Percentiles rank a stretch among this genome's conserved stretches.
phyloP scores from a whole-genome alignment of 176 grass and related monocot genomes.

The Echinochloa phyllopogon region DNA sequence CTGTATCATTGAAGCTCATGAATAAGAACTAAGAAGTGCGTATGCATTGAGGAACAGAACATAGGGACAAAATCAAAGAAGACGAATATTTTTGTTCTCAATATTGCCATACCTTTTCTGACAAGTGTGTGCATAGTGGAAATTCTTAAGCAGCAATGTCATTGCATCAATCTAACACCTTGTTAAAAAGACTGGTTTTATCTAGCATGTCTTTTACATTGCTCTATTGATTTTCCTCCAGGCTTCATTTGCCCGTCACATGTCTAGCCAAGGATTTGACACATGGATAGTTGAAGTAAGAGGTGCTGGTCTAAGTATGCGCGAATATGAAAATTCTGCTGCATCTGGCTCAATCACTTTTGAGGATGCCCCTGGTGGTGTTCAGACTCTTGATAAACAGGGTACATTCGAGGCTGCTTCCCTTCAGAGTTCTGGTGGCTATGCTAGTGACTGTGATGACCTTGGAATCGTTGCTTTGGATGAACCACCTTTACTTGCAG shows the following conservation, averaged over 20 bases:
- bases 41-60: background rate
- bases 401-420: slow-evolving; percentile 16
- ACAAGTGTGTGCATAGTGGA: background rate
- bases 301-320: slow-evolving; percentile 73
- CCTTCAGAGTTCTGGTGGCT: slow-evolving; percentile 32
- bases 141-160: background rate
- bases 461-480: slow-evolving; percentile 56
- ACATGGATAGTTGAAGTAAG: slow-evolving; percentile 88
- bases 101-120: background rate
- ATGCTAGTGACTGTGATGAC: slow-evolving; percentile 42
- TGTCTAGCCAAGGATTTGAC: slow-evolving; percentile 85
- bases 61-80: background rate
- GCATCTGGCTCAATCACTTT: background rate
- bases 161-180: slow-evolving; percentile 17
- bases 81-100: background rate
- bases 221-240: slow-evolving; percentile 33
- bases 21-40: background rate
- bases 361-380: slow-evolving; percentile 24
- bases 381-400: slow-evolving; percentile 24
- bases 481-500: slow-evolving; percentile 63
- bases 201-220: slow-evolving; percentile 22
- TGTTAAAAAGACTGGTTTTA: background rate
- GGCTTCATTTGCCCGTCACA: slow-evolving; percentile 87
- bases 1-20: background rate
- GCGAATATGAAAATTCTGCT: slow-evolving; percentile 16